Evolutionary conservation across 495 filamentous ascomycete genomes (phyloP).

Genomic region (Talaromyces trachyspermus): DNA sequence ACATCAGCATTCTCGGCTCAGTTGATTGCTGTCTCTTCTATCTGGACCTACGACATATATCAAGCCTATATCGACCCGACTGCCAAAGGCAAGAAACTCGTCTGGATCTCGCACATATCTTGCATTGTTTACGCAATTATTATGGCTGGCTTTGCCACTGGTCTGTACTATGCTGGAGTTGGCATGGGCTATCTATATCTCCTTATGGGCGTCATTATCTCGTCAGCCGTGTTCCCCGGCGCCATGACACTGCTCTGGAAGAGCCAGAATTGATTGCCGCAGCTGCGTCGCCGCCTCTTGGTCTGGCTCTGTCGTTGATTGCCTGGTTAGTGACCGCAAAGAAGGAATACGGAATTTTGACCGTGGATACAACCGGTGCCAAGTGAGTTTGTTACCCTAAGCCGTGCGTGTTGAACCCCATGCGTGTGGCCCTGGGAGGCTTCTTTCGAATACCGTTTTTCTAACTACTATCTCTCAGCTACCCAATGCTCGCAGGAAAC

Average conservation of each 20-base stretch:
- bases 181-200: constrained; percentile 74
- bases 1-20: constrained; percentile 87
- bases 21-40: constrained; percentile 85
- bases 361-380: constrained; percentile 66
- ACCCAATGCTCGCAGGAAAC: constrained; percentile 86
- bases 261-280: constrained; percentile 75
- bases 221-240: constrained; percentile 75
- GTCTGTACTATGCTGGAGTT: constrained; percentile 63
- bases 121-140: constrained; percentile 70
- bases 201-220: constrained; percentile 89
- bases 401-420: no score
- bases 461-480: no score
- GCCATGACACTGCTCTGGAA: constrained; percentile 76
- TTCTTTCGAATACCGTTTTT: no score
- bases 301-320: constrained; percentile 65
- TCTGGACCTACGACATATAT: constrained; percentile 91
- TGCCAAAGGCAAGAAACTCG: constrained; percentile 68
- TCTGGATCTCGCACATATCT: constrained; percentile 74
- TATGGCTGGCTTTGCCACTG: constrained; percentile 79
- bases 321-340: constrained; percentile 89
- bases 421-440: no score
- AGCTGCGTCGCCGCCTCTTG: constrained; percentile 65
- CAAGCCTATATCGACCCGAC: constrained; percentile 49
- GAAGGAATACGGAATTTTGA: constrained; percentile 65
- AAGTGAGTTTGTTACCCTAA: constrained; percentile 58